Base-by-base conservation (phyloP, 2,329 filamentous ascomycete species). In the Hirsutella thompsonii region DNA sequence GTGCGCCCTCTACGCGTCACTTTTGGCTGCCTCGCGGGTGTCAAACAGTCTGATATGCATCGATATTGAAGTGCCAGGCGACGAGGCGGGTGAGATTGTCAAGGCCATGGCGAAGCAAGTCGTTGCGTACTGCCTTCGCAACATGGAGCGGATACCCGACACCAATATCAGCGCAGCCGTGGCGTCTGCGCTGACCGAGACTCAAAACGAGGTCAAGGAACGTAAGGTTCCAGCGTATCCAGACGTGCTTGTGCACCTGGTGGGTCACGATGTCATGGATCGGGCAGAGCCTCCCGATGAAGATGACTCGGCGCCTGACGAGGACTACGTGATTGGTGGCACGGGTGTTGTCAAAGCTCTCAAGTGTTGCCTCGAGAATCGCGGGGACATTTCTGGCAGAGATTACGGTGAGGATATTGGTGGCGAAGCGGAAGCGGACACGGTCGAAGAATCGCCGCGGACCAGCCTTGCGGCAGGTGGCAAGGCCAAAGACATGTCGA, bases 261-360 rank as follows among this genome's bases (percentile, higher is more conserved):
- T 95, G 26, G 89, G 89, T 4, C 76, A 85, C 49, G 73, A 76
- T 42, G 63, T 69, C 20, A 54, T 64, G 39, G 52, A 59, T 29
- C 67, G 56, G 58, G 76, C 56, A 59, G 72, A 55, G 50, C 60
- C 50, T 47, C 71, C 75, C 19, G 78, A 81, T 36, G 74, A 81
- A 19, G 70, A 77, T 35, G 77, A 81, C 3, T 69, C 79, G 10
- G 82, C 87, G 6, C 84, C 88, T 0, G 87, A 94, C 49, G 83
- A 94, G 44, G 87, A 95, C 58, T 96, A 96, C 60, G 88, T 96
- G 36, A 92, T 96, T 52, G 89, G 90, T 18, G 90, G 90, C 14
- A 94, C 88, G 1, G 92, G 90, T 20, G 87, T 98, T 2, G 90
- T 94, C 38, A 95, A 94, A 63, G 92, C 92, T 4, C 69, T 98